A percentile compares a stretch with the other conserved stretches of the same genome.
These are phyloP conservation scores for Vitis labrusca DNA, from an alignment of 164 flowering plant genomes.

Conservation along the genomic window DNA sequence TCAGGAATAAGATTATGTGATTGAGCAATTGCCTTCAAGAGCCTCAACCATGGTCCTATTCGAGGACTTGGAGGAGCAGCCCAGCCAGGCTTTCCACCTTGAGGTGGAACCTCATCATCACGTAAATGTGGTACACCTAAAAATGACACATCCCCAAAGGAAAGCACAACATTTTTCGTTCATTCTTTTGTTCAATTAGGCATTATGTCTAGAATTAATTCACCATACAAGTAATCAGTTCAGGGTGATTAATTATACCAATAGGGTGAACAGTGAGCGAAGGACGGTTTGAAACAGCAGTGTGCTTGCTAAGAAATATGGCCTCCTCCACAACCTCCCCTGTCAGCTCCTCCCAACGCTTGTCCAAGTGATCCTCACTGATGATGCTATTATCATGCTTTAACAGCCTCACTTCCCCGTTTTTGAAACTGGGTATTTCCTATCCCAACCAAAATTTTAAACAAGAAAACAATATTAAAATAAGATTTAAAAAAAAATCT, in stretches of 20 bases:
- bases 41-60: conserved; percentile 72
- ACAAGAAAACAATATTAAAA: too few species aligned
- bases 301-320: conserved; percentile 82
- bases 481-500: not conserved
- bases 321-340: conserved; percentile 77
- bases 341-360: conserved; percentile 72
- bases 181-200: too few species aligned
- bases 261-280: conserved; percentile 92
- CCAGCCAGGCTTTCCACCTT: conserved; percentile 84
- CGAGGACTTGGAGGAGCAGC: conserved; percentile 76
- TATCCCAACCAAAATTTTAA: conserved; percentile 7
- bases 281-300: conserved; percentile 80
- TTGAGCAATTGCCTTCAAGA: conserved; percentile 55
- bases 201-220: too few species aligned
- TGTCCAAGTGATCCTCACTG: conserved; percentile 73
- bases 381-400: conserved; percentile 68
- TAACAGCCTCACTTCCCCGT: conserved; percentile 60
- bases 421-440: conserved; percentile 56
- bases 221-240: too few species aligned
- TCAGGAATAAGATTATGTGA: conserved; percentile 60
- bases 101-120: conserved; percentile 56
- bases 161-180: too few species aligned
- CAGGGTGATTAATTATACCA: conserved; percentile 36
- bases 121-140: conserved; percentile 68
- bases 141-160: not conserved